Base-by-base conservation (phyloP, 805 yeast genomes). In the Candida sonorensis region DNA sequence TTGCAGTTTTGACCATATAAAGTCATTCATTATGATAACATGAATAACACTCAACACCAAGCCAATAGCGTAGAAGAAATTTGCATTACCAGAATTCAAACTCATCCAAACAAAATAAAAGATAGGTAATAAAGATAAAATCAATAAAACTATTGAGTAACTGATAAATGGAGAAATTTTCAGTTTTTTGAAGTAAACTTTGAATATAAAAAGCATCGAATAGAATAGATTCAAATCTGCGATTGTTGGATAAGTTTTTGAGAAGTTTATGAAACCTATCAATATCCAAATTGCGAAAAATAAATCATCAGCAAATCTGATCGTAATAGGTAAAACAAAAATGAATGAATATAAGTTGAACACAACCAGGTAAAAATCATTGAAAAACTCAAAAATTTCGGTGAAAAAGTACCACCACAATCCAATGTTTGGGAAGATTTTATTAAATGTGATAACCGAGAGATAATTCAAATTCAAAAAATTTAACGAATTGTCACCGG, bases 401-500 rank as follows among this genome's bases (percentile, higher is more conserved):
- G 90, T 82, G 64, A 92, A 92, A 48, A 88, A 77, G 62, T 92
- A 92, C 99, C 99, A 92, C 99, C 99, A 92, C 14, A 92, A 64
- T 1, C 98, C 98, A 43, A 92, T 56, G 57, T 92, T 92, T 17
- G 98, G 98, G 5, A 78, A 67, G 39, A 87, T 74, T 41, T 85
- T 88, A 23, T 67, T 67, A 46, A 84, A 79, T 16, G 64, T 61
- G 5, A 85, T 50, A 5, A 72, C 57, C 4, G 75, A 65, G 11
- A 80, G 77, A 49, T 80, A 85, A 24, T 73, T 67, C 8, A 73
- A 59, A 21, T 48, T 35, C n/a, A 83, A 28, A 48, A 77, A 75
- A 33, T 59, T 53, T 59, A 67, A 61, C 20, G 65, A 55, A 16
- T 44, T 28, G 23, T 56, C 59, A 13, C 66, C 57, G n/a, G n/a